These are phyloP conservation scores for Inonotus hispidus DNA, from an alignment of 1,284 basidiomycete species.

Conservation along the genomic window DNA sequence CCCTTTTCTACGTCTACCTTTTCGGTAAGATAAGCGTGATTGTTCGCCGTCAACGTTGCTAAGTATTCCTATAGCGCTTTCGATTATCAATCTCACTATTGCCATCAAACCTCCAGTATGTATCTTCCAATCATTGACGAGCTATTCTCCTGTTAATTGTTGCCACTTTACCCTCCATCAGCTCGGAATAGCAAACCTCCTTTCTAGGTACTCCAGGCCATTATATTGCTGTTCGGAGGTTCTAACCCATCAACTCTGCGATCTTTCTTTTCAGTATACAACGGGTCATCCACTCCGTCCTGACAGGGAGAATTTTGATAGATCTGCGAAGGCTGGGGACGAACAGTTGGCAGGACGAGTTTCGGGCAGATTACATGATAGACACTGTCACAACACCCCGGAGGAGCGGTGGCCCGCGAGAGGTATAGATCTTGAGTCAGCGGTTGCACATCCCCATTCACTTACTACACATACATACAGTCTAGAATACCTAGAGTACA, in stretches of 20 bases:
- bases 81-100: neutral
- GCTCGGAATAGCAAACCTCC: neutral
- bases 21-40: neutral
- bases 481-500: too few relatives aligned
- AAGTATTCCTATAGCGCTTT: neutral
- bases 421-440: neutral
- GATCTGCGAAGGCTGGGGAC: neutral
- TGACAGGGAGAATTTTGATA: conserved; percentile 2
- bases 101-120: neutral
- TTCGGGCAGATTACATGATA: neutral
- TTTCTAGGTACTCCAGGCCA: neutral
- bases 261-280: neutral
- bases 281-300: conserved; percentile 7
- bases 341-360: neutral
- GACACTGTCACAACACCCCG: neutral
- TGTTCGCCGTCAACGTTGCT: neutral
- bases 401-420: neutral
- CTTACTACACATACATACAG: too few relatives aligned
- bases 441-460: too few relatives aligned
- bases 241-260: neutral
- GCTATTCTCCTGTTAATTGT: too few relatives aligned
- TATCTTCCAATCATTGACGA: neutral
- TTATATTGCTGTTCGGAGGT: neutral
- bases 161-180: neutral
- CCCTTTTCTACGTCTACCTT: conserved; percentile 5